These are phyloP conservation scores for Yamadazyma atlantica DNA, from an alignment of 1,139 yeast species.

Conservation along the genomic window DNA sequence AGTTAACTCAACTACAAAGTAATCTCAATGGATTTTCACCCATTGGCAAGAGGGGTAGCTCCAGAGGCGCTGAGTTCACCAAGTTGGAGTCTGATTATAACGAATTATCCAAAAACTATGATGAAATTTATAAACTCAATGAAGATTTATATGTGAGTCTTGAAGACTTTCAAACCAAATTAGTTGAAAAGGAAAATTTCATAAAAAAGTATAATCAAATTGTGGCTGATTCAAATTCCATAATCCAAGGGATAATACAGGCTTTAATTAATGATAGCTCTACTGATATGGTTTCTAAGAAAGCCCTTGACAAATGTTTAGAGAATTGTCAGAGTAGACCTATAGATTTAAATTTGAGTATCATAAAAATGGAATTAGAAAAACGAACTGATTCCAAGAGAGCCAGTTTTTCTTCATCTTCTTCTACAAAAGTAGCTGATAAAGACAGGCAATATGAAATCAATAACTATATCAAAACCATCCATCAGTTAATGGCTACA, in stretches of 20 bases:
- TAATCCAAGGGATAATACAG: conserved; percentile 25
- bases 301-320: conserved; percentile 20
- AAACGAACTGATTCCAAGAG: conserved; percentile 13
- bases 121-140: conserved; percentile 36
- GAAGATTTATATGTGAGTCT: conserved; percentile 40
- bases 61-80: conserved; percentile 5
- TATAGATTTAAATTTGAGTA: conserved; percentile 27
- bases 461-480: conserved; percentile 17
- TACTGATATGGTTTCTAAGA: conserved; percentile 19
- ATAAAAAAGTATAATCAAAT: conserved; percentile 17
- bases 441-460: conserved; percentile 15
- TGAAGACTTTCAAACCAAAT: conserved; percentile 33
- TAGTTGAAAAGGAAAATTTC: conserved; percentile 26
- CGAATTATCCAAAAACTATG: conserved; percentile 28
- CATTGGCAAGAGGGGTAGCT: conserved; percentile 1
- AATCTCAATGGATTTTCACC: conserved; percentile 10
- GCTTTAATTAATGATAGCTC: conserved; percentile 20
- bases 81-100: conserved; percentile 17
- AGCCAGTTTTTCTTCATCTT: conserved; percentile 14
- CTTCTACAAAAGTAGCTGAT: conserved; percentile 17
- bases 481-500: conserved; percentile 18
- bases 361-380: conserved; percentile 23
- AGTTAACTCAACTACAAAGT: conserved; percentile 24
- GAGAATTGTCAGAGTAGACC: conserved; percentile 14
- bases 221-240: conserved; percentile 17